Base-by-base conservation (phyloP, 306 rosid species). In the Luffa aegyptiaca region DNA sequence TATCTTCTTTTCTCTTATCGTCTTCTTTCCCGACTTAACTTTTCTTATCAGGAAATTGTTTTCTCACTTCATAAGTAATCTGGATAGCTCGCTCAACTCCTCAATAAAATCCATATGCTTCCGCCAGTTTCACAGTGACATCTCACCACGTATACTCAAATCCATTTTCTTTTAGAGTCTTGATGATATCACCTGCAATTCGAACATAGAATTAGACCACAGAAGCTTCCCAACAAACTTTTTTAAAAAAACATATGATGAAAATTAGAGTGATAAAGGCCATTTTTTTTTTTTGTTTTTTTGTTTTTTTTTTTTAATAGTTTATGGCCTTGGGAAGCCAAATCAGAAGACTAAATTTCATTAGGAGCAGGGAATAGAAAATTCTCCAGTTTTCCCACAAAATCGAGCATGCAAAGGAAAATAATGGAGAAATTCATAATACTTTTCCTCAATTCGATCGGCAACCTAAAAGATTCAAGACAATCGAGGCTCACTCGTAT, bases 31-130 rank as follows among this genome's bases (percentile, higher is more conserved):
- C n/a, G n/a, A n/a, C n/a, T n/a, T n/a, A n/a, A n/a, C n/a, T 84
- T 51, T 78, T 91, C 78, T 93, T 97, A 11, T 84, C 82, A 6
- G 99, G 97, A 80, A 90, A 95, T 82, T 95, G 99, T 80, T 93
- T 93, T 81, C 99, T 89, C 4, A 98, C 99, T 81, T 95, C 99
- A 57, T 95, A 95, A 13, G 99, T 98, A 79, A 95, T 95, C 84
- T 91, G 99, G n/a, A 95, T 94, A 52, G 98, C 97, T 70, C 99
- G 87, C 85, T 95, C 99, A 6, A 95, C 99, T 10, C 98, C 99
- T 98, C 98, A 93, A 73, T 98, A 95, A 81, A 93, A 95, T 3
- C 98, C 99, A 88, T 84, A 95, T 4, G 99, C 39, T 78, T 95
- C 97, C n/a, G 98, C 99, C 69, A 95, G 84, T 84, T 87, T 91